Base-by-base conservation (phyloP, 2,329 filamentous ascomycete genomes). In the Sporothrix schenckii region DNA sequence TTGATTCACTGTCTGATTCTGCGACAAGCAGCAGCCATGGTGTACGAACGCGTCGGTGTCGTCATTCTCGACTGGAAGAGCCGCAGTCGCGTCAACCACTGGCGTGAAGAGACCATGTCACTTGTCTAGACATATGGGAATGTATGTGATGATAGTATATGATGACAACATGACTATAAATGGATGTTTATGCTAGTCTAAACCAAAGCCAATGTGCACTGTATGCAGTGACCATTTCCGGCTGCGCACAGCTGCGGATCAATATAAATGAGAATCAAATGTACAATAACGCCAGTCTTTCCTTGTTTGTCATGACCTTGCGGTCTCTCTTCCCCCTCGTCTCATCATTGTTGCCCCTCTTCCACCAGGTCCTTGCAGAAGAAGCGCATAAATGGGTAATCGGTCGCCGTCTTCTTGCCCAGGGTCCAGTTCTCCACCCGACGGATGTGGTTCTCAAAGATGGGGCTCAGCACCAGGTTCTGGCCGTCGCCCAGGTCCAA, bases 401-500 rank as follows among this genome's bases (percentile, higher is more conserved):
- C 30, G 5, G 30, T 16, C 7, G 61, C 67, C 6, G 54, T 67
- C 4, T 63, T 47, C 19, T 50, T 53, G 34, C 58, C 52, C 9
- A 71, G 53, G 2, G 70, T 65, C 70, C 70, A 72, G 56, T 72
- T 72, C 13, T 72, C 54, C 1, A 49, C 49, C 2, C 58, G 39
- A 2, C 70, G 63, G 2, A 72, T 72, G 65, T 73, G 72, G n/a
- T 30, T 60, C 34, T 72, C 70, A n/a, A 73, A 73, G 14, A 61
- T 56, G 2, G 72, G 72, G 27, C 60, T 73, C 14, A 72, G 54
- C 2, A 63, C 47, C 2, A 71, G 58, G 30, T 66, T 71, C 19
- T 70, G 70, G 13, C 72, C 68, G 41, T 72, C 72, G 4, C 60
- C 70, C 7, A 69, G 27, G 11, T 73, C 72, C 6, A 70, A 39